These are phyloP conservation scores for Teratosphaeria viscida DNA, from an alignment of 2,329 filamentous ascomycete species.

Conservation along the genomic window DNA sequence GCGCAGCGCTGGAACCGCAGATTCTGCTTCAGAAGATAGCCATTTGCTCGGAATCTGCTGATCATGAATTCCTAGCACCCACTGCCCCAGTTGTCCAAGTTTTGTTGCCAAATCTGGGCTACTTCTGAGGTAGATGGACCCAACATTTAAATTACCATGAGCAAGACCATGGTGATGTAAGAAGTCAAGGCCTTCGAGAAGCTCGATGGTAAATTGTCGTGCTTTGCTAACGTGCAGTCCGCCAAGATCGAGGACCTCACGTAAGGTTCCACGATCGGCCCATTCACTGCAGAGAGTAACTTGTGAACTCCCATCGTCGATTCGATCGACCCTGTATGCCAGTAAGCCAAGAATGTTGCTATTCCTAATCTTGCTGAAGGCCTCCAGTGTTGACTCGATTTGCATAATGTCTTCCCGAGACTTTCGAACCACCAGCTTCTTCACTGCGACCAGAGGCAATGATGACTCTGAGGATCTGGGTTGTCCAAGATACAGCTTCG, in stretches of 20 bases:
- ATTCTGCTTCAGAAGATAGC: slow-evolving; percentile 11
- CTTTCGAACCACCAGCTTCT: slow-evolving; percentile 13
- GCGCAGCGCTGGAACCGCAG: slow-evolving; percentile 22
- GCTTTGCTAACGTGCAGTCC: slow-evolving; percentile 60
- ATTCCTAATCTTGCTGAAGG: slow-evolving; percentile 64
- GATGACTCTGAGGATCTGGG: slow-evolving; percentile 4
- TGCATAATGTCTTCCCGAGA: slow-evolving; percentile 18
- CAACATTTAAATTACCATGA: slow-evolving; percentile 39
- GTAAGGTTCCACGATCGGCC: slow-evolving; percentile 52
- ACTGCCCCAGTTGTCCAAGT: slow-evolving; percentile 30
- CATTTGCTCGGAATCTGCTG: slow-evolving; percentile 52
- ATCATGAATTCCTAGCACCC: slow-evolving; percentile 15
- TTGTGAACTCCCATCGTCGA: slow-evolving; percentile 11
- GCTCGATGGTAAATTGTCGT: slow-evolving; percentile 80
- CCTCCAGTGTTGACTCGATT: slow-evolving; percentile 45
- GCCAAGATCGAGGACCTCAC: slow-evolving; percentile 71
- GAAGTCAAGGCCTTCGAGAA: slow-evolving; percentile 80
- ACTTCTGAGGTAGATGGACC: slow-evolving; percentile 14
- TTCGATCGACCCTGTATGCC: slow-evolving; percentile 42
- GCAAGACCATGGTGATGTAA: slow-evolving; percentile 75
- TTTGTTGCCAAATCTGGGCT: slow-evolving; percentile 41
- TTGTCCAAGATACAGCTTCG: slow-evolving; percentile 12
- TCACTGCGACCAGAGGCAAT: slow-evolving; percentile 18
- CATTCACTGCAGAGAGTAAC: slow-evolving; percentile 20
- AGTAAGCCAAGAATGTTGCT: slow-evolving; percentile 68